Evolutionary conservation across 2,329 filamentous ascomycete genomes (phyloP).

Genomic region (Bipolaris cookei): DNA sequence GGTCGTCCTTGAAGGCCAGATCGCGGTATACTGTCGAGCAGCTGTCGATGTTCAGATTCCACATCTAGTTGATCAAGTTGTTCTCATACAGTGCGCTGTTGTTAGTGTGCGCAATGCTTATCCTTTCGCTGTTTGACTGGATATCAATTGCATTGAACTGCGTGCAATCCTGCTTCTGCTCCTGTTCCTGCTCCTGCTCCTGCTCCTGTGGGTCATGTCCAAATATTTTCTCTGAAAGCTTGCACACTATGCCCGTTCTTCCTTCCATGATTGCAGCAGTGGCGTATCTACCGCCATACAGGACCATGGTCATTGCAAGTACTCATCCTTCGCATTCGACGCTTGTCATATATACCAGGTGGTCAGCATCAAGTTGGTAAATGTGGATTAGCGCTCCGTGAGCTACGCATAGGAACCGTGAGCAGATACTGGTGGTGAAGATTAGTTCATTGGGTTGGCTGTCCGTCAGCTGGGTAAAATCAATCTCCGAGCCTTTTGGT

Average conservation of each 20-base stretch:
- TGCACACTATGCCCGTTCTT: constrained; percentile 66
- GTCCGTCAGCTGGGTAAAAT: constrained; percentile 45
- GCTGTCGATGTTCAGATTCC: constrained; percentile 40
- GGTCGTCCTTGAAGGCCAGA: constrained; percentile 66
- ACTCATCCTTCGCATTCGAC: constrained; percentile 65
- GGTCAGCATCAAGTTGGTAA: constrained; percentile 55
- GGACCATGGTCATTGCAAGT: constrained; percentile 68
- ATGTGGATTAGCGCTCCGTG: constrained; percentile 63
- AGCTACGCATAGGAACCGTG: constrained; percentile 63
- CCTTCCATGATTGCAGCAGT: constrained; percentile 66
- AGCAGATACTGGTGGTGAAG: constrained; percentile 65
- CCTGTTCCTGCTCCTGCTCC: constrained; percentile 4
- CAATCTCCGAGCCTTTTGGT: constrained; percentile 33
- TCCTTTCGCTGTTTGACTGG: constrained; percentile 29
- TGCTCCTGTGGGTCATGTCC: background rate
- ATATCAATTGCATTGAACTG: constrained; percentile 38
- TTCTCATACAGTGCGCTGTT: constrained; percentile 28
- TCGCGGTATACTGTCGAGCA: constrained; percentile 56
- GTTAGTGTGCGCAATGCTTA: constrained; percentile 31
- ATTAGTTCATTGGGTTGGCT: constrained; percentile 41
- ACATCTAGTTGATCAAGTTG: constrained; percentile 40
- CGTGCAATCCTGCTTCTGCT: constrained; percentile 8
- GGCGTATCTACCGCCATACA: constrained; percentile 60
- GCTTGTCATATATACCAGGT: constrained; percentile 57
- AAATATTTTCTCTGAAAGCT: constrained; percentile 42